These are phyloP conservation scores for Beta corolliflora DNA, from an alignment of 179 eudicot genomes.

Conservation along the genomic window DNA sequence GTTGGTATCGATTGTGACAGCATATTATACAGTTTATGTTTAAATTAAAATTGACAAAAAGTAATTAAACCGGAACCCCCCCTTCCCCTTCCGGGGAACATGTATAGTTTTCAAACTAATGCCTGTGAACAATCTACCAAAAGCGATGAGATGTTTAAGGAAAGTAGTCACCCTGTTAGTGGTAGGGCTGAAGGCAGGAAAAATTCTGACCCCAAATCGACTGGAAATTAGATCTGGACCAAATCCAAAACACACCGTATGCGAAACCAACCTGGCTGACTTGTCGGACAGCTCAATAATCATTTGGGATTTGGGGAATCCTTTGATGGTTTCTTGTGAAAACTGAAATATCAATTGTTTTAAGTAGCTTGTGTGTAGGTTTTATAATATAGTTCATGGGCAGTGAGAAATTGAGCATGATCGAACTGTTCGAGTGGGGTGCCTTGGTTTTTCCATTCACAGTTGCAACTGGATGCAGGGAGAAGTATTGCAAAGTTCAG, in stretches of 20 bases:
- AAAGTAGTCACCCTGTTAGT: no score
- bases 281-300: no score
- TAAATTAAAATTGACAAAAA: no score
- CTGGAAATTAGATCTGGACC: background rate
- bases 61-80: no score
- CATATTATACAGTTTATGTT: background rate
- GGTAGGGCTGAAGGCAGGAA: no score
- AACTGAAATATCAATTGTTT: background rate
- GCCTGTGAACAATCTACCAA: no score
- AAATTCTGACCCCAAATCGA: background rate
- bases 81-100: no score
- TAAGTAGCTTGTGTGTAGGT: background rate
- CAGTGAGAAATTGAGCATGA: background rate
- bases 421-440: background rate
- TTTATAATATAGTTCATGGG: background rate
- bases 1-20: background rate
- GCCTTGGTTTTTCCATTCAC: background rate
- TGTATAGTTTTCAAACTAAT: no score
- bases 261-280: background rate
- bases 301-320: background rate
- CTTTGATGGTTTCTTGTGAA: background rate
- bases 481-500: background rate
- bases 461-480: background rate
- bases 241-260: background rate
- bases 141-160: no score